Base-by-base conservation (phyloP, 371 early-diverging fungal species). In the Circinella minor region DNA sequence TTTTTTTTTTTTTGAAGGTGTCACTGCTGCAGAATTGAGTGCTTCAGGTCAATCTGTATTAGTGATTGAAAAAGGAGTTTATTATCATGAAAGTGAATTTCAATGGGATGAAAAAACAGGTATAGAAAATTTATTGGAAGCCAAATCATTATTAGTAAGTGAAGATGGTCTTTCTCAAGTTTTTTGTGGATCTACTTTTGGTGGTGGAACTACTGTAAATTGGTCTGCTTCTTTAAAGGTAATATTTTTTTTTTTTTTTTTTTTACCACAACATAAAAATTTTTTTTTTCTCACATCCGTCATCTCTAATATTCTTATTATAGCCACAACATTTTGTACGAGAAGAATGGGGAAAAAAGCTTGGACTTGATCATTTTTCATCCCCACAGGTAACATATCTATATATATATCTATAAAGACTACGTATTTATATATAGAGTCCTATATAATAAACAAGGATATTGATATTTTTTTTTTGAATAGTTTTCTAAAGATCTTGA, bases 61-160 rank as follows among this genome's bases (percentile, higher is more conserved):
- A 7, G 90, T 93, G 20, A 77, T 91, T 55, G 94, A 93, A 72
- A 91, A 91, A 73, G 90, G 87, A 18, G 73, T 76, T 15, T 88
- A 89, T 70, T 82, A 77, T 34, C 80, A 81, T 61, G 87, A 83
- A 20, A 72, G 71, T 54, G 89, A 92, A 8, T 69, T 89, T 47
- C 71, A 77, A 5, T 73, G 78, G n/a, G 69, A 71, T 55, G 90
- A 91, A 66, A n/a, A 65, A 10, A n/a, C 67, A 7, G 83, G 81
- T n/a, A 83, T 80, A 34, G 39, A 78, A 17, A 67, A 77, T 18
- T 63, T 89, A 59, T 85, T 83, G 63, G 87, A 89, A 68, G 62
- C 64, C 49, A 80, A 77, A 3, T 76, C 72, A 0, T 27, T 75
- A 1, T 54, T 81, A 18, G 13, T 71, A 4, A 66, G 80, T 9